phyloP scores from a whole-genome alignment of 495 filamentous ascomycete species.

The Geopyxis carbonaria region DNA sequence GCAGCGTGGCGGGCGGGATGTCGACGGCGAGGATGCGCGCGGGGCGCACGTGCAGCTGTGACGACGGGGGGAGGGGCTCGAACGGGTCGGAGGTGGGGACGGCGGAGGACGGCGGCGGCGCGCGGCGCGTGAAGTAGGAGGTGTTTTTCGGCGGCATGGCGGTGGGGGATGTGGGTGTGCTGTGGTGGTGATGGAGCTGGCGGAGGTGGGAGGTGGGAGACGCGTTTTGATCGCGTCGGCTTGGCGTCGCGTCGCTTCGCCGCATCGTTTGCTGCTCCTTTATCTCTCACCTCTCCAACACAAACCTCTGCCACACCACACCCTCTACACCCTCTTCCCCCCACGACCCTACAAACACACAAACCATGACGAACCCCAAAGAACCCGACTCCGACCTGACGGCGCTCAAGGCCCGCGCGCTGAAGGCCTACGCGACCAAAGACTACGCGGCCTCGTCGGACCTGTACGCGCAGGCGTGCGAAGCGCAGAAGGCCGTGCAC shows the following conservation, averaged over 20 bases:
- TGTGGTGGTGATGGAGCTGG: neutral
- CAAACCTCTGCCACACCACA: neutral
- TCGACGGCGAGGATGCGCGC: conserved; percentile 75
- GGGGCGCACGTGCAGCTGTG: conserved; percentile 13
- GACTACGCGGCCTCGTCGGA: conserved; percentile 72
- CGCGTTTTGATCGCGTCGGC: neutral
- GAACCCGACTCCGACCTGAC: conserved; percentile 9
- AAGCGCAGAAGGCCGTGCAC: conserved; percentile 78
- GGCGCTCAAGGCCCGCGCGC: conserved; percentile 38
- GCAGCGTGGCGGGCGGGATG: conserved; percentile 68
- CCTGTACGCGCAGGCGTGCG: conserved; percentile 69
- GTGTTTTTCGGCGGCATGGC: neutral
- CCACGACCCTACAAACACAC: neutral
- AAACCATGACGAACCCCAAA: conserved; percentile 1
- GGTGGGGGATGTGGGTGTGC: neutral
- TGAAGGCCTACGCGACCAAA: conserved; percentile 63
- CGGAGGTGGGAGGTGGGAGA: neutral
- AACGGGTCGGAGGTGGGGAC: conserved; percentile 19
- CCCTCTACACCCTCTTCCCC: neutral
- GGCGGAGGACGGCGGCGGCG: conserved; percentile 7
- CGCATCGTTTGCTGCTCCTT: neutral
- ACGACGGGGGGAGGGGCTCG: conserved; percentile 20
- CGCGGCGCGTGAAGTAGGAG: conserved; percentile 21
- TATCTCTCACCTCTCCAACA: neutral
- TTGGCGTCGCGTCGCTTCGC: neutral